Evolutionary conservation across 345 rosid species (phyloP).

Genomic region (Sonneratia alba): DNA sequence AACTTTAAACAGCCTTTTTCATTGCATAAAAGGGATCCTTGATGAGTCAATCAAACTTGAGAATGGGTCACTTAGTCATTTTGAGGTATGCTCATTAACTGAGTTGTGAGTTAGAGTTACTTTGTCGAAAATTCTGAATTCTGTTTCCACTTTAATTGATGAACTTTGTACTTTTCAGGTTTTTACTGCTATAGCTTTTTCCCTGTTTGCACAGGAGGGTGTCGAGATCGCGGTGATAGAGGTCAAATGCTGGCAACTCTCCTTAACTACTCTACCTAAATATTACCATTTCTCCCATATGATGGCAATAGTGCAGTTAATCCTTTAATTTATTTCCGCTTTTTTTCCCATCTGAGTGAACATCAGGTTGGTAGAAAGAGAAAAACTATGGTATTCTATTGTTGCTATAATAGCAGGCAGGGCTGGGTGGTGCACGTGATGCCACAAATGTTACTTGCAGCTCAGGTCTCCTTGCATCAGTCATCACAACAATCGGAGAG

Average conservation of each 20-base stretch:
- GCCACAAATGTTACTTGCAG: constrained; percentile 67
- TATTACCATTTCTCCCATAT: no score
- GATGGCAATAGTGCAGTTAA: no score
- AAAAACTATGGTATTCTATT: background rate
- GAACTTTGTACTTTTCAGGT: constrained; percentile 36
- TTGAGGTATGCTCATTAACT: constrained; percentile 42
- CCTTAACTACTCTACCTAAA: background rate
- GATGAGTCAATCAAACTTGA: constrained; percentile 52
- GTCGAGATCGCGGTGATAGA: constrained; percentile 47
- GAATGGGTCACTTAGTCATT: constrained; percentile 68
- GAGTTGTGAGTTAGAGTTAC: background rate
- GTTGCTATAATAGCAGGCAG: constrained; percentile 34
- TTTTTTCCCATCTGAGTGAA: no score
- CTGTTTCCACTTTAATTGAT: background rate
- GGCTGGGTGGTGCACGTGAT: constrained; percentile 88
- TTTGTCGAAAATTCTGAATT: background rate
- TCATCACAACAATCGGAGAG: constrained; percentile 76
- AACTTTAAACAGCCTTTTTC: constrained; percentile 47
- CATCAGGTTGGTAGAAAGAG: no score
- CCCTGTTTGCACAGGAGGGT: constrained; percentile 57
- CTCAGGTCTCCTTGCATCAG: constrained; percentile 50
- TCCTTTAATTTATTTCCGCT: no score
- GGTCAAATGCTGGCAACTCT: background rate
- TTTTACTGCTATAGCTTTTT: constrained; percentile 70
- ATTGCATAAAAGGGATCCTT: constrained; percentile 35